phyloP scores from a whole-genome alignment of 305 asterid genomes.

The Andrographis paniculata region DNA sequence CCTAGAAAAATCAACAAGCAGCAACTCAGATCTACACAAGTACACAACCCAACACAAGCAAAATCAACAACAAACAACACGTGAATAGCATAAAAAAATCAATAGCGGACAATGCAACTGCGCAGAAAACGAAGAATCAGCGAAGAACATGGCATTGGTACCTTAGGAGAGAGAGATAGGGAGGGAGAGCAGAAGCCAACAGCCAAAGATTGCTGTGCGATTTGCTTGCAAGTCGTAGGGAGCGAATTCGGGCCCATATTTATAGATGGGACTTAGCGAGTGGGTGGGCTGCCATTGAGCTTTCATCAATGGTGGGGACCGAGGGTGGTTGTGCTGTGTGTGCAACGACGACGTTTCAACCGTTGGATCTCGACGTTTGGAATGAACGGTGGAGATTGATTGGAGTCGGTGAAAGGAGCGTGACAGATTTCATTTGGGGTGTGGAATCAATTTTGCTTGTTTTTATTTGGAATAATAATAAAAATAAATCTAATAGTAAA shows the following conservation, averaged over 20 bases:
- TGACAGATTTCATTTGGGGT: conserved; percentile 5
- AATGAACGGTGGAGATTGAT: conserved; percentile 16
- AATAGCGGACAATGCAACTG: too few relatives aligned
- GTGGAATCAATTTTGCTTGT: too few relatives aligned
- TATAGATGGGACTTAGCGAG: neutral
- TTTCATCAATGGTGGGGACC: conserved; percentile 11
- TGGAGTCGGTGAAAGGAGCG: conserved; percentile 24
- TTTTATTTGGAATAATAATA: too few relatives aligned
- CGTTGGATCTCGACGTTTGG: conserved; percentile 18
- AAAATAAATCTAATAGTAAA: too few relatives aligned
- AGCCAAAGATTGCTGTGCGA: neutral
- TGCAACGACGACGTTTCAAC: conserved; percentile 6
- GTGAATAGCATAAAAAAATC: too few relatives aligned
- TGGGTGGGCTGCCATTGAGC: conserved; percentile 1
- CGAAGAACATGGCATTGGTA: too few relatives aligned
- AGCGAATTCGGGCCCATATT: neutral
- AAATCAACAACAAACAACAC: too few relatives aligned
- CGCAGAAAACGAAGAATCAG: too few relatives aligned
- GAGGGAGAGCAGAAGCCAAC: neutral
- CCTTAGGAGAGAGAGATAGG: neutral
- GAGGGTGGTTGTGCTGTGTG: conserved; percentile 15
- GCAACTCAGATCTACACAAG: neutral
- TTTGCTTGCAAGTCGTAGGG: neutral
- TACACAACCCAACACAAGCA: too few relatives aligned
- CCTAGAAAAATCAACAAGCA: neutral